These are phyloP conservation scores for Rhipidocladum racemiflorum DNA, from an alignment of 176 grass and related monocot species.

Conservation along the genomic window DNA sequence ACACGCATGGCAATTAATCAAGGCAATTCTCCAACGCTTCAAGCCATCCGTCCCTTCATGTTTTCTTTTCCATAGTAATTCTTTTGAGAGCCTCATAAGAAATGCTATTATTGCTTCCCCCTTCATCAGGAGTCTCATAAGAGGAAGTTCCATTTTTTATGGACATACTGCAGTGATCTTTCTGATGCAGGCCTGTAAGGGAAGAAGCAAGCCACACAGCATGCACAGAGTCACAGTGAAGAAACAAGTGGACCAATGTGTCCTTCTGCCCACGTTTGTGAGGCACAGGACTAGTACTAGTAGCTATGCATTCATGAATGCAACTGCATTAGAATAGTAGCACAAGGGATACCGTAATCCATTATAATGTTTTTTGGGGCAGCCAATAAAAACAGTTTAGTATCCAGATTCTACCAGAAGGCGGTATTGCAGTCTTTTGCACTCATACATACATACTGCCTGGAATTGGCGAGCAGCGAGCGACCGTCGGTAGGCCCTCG, in stretches of 20 bases:
- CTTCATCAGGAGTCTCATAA: background rate
- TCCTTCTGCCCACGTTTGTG: too few relatives aligned
- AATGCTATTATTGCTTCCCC: background rate
- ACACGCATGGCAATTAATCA: background rate
- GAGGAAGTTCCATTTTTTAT: background rate
- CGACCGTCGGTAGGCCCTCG: too few relatives aligned
- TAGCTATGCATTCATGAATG: too few relatives aligned
- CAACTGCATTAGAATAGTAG: too few relatives aligned
- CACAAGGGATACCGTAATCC: too few relatives aligned
- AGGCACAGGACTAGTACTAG: too few relatives aligned
- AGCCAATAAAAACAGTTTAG: too few relatives aligned
- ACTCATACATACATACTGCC: too few relatives aligned
- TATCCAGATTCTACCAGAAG: too few relatives aligned
- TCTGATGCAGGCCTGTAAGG: background rate
- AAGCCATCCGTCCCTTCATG: background rate
- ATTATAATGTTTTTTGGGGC: too few relatives aligned
- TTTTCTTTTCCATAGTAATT: background rate
- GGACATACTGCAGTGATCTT: background rate
- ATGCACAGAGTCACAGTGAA: background rate
- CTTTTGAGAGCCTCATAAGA: background rate
- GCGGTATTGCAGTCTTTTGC: too few relatives aligned
- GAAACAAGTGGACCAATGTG: background rate
- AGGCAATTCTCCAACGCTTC: background rate
- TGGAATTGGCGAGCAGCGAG: too few relatives aligned
- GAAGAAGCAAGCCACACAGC: background rate